Conservation (phyloP, 2,329 filamentous ascomycete genomes). For the Furcasterigmium sp. region DNA sequence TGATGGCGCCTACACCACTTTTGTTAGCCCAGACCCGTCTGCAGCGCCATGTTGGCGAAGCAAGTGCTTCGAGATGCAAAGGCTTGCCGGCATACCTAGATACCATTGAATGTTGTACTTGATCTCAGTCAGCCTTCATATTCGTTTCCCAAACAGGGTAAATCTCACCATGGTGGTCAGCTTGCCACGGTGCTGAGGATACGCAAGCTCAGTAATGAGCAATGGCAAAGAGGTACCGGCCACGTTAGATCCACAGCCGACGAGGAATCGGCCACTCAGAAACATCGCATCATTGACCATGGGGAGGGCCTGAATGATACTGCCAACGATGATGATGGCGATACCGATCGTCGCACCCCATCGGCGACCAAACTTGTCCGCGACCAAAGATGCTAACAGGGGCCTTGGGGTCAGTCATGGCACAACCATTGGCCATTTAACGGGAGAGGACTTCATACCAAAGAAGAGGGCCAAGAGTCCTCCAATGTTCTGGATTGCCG, state of each 20-base stretch:
- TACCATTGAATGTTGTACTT: constrained; percentile 23
- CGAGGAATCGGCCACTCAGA: background rate
- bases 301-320: background rate
- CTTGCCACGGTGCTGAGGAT: constrained; percentile 26
- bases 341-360: background rate
- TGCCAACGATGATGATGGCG: background rate
- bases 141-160: too few species aligned
- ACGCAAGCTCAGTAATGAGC: constrained; percentile 26
- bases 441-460: constrained; percentile 14
- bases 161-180: constrained; percentile 18
- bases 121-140: too few species aligned
- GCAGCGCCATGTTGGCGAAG: too few species aligned
- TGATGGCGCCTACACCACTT: constrained; percentile 17
- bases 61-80: too few species aligned
- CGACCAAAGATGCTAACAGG: background rate
- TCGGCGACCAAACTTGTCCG: background rate
- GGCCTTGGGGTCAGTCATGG: too few species aligned
- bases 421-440: too few species aligned
- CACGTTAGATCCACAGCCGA: background rate
- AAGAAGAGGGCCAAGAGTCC: constrained; percentile 29
- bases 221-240: constrained; percentile 18
- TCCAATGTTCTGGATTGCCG: constrained; percentile 30
- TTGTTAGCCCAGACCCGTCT: background rate
- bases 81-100: too few species aligned
- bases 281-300: background rate